Evolutionary conservation across 176 grass and related monocot genomes (phyloP).

Genomic region (Juncus inflexus): DNA sequence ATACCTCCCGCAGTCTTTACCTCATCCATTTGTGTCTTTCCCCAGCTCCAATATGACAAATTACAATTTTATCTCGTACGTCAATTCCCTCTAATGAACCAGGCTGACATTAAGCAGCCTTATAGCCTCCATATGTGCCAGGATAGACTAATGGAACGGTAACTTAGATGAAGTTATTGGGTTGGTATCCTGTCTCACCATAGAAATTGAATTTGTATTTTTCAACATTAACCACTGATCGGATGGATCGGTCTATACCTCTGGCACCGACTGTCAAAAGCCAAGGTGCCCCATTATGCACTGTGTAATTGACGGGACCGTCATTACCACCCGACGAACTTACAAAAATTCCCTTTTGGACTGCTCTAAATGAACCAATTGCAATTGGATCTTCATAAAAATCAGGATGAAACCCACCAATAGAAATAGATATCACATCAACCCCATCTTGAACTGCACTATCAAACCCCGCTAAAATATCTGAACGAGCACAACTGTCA

Average conservation of each 20-base stretch:
- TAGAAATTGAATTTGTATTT: conserved; percentile 22
- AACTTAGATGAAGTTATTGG: not conserved
- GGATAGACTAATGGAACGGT: conserved; percentile 31
- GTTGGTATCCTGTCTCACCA: conserved; percentile 26
- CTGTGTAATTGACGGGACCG: conserved; percentile 26
- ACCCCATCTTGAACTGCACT: conserved; percentile 73
- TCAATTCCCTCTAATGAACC: conserved; percentile 19
- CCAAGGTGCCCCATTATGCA: conserved; percentile 50
- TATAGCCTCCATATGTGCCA: not conserved
- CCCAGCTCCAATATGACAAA: conserved; percentile 32
- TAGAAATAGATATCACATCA: conserved; percentile 66
- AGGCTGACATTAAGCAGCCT: conserved; percentile 11
- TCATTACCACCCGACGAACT: conserved; percentile 27
- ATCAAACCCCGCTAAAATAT: conserved; percentile 71
- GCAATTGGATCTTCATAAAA: conserved; percentile 26
- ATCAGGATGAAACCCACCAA: conserved; percentile 34
- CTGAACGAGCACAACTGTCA: conserved; percentile 33
- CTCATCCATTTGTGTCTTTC: conserved; percentile 25
- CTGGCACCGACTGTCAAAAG: conserved; percentile 50
- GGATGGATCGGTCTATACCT: conserved; percentile 42
- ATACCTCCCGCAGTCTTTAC: conserved; percentile 43
- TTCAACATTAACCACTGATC: conserved; percentile 33
- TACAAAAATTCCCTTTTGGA: conserved; percentile 36
- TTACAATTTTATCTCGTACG: conserved; percentile 47
- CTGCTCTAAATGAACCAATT: conserved; percentile 34